Evolutionary conservation across 228 moss, liverwort and hornwort species (phyloP).

Genomic region (Sphagnum fallax): DNA sequence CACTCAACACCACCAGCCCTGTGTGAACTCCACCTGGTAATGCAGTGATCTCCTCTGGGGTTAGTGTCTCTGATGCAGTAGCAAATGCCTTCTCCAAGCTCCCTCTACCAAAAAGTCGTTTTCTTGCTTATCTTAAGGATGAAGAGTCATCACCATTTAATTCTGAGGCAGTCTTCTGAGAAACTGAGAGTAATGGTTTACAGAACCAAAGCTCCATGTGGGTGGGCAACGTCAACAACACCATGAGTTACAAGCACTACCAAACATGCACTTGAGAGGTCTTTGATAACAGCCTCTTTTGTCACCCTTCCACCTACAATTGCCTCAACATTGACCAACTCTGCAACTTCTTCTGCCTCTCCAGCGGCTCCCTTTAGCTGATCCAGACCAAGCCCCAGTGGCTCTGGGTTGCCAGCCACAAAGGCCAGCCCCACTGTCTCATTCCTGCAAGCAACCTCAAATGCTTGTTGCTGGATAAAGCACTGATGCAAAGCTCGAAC

Average conservation of each 20-base stretch:
- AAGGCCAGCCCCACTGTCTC: conserved; percentile 9
- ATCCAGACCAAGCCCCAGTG: not conserved
- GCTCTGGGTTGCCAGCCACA: conserved; percentile 21
- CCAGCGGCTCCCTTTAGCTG: not conserved
- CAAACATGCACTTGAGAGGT: not conserved
- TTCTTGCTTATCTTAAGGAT: not conserved
- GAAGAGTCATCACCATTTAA: not conserved
- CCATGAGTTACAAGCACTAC: not conserved
- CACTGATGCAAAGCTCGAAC: conserved; percentile 14
- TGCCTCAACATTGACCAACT: conserved; percentile 11
- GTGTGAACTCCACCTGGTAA: conserved; percentile 7
- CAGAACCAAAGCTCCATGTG: not conserved
- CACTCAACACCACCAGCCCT: conserved; percentile 11
- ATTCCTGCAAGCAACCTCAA: conserved; percentile 6
- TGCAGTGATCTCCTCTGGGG: conserved; percentile 11
- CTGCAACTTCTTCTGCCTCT: conserved; percentile 2
- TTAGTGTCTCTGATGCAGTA: conserved; percentile 3
- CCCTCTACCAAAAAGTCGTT: not conserved
- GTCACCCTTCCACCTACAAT: conserved; percentile 1
- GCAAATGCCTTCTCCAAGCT: not conserved
- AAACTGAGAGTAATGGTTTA: not conserved
- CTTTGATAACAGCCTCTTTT: conserved; percentile 10
- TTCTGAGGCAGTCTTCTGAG: not conserved
- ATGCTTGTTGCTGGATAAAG: conserved; percentile 3
- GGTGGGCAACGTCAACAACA: not conserved